Evolutionary conservation across 305 asterid genomes (phyloP).

Genomic region (Rubia tinctorum): DNA sequence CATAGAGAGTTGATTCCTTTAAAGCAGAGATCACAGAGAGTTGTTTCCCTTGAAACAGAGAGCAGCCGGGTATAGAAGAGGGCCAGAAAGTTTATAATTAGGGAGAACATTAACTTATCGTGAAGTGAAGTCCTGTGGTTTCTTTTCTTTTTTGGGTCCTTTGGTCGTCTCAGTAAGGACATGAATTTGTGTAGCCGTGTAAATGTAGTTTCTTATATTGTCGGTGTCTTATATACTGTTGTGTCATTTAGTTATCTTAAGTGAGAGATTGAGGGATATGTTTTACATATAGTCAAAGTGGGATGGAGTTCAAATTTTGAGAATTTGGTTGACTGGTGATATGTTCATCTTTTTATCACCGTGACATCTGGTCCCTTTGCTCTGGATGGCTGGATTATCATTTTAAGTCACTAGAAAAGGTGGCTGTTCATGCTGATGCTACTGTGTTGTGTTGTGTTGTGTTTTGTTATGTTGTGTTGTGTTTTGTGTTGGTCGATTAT

Average conservation of each 20-base stretch:
- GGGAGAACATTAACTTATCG: not conserved
- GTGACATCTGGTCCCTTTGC: too few relatives aligned
- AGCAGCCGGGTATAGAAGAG: not conserved
- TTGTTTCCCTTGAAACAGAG: not conserved
- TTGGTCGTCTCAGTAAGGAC: not conserved
- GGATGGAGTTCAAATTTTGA: not conserved
- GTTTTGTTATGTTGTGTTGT: not conserved
- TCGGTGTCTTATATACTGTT: not conserved
- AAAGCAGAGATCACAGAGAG: constrained; percentile 1
- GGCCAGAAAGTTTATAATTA: constrained; percentile 1
- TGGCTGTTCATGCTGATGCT: not conserved
- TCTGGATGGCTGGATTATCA: too few relatives aligned
- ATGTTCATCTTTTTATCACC: too few relatives aligned
- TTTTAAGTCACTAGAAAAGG: too few relatives aligned
- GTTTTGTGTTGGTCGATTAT: not conserved
- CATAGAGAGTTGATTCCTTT: not conserved
- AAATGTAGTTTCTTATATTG: not conserved
- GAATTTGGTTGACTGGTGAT: not conserved
- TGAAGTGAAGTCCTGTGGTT: not conserved
- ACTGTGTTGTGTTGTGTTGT: too few relatives aligned
- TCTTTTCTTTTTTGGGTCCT: not conserved
- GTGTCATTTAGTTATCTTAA: not conserved
- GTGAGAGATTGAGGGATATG: not conserved
- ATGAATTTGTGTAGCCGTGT: not conserved
- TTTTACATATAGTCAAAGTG: not conserved